phyloP scores from a whole-genome alignment of 306 rosid genomes.

The Pterocarpus macrocarpus region DNA sequence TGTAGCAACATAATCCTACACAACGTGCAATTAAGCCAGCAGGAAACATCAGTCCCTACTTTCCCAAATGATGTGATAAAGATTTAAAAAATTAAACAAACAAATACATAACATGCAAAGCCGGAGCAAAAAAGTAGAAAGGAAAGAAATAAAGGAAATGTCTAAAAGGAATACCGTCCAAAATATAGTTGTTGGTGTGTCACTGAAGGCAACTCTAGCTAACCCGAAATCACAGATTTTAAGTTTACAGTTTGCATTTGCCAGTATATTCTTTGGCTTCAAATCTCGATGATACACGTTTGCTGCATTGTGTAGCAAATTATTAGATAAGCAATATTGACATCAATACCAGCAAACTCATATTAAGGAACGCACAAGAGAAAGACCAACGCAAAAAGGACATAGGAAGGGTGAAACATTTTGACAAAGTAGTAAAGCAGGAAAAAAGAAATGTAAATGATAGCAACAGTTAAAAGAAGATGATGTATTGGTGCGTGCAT shows the following conservation, averaged over 20 bases:
- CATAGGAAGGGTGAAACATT: too few relatives aligned
- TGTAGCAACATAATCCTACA: slow-evolving; percentile 98
- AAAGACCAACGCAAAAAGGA: neutral
- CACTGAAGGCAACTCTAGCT: slow-evolving; percentile 96
- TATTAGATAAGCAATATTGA: slow-evolving; percentile 32
- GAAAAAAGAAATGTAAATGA: too few relatives aligned
- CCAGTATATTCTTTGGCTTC: slow-evolving; percentile 96
- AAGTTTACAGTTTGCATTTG: slow-evolving; percentile 95
- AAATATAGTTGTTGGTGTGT: slow-evolving; percentile 90
- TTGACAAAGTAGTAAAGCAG: too few relatives aligned
- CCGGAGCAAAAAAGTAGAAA: neutral
- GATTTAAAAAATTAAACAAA: neutral
- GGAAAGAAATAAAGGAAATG: slow-evolving; percentile 9
- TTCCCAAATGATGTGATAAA: neutral
- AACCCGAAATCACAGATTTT: slow-evolving; percentile 97
- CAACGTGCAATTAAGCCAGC: slow-evolving; percentile 22
- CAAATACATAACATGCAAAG: neutral
- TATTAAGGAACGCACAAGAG: neutral
- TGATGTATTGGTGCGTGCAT: neutral
- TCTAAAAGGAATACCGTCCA: slow-evolving; percentile 80
- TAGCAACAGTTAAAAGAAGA: too few relatives aligned
- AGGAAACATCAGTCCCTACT: slow-evolving; percentile 19
- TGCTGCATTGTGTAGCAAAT: slow-evolving; percentile 65
- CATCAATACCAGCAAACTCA: slow-evolving; percentile 11
- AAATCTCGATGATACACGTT: slow-evolving; percentile 96